These are phyloP conservation scores for Rhizopogon vesiculosus DNA, from an alignment of 768 basidiomycete genomes.

Conservation along the genomic window DNA sequence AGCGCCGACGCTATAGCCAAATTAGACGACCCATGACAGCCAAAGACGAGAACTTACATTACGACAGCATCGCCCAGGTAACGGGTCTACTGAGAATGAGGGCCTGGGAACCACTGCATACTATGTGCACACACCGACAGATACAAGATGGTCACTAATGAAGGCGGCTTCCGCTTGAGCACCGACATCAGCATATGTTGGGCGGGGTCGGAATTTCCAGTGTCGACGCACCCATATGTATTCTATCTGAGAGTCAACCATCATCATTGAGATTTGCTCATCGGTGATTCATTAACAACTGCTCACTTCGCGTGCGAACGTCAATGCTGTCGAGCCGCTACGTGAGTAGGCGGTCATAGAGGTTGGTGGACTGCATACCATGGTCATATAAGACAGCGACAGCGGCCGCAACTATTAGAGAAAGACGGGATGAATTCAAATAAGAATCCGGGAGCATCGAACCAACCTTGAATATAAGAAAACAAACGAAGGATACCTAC, in stretches of 20 bases:
- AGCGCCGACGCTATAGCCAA: not conserved
- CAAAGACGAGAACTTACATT: slow-evolving; percentile 13
- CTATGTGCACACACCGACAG: slow-evolving; percentile 14
- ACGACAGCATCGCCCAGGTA: slow-evolving; percentile 26
- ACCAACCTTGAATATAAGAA: slow-evolving; percentile 19
- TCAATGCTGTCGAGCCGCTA: slow-evolving; percentile 12
- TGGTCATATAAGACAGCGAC: slow-evolving; percentile 25
- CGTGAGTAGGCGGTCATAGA: not conserved
- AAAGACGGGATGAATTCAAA: slow-evolving; percentile 3
- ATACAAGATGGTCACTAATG: slow-evolving; percentile 22
- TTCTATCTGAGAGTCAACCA: slow-evolving; percentile 15
- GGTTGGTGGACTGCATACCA: slow-evolving; percentile 6
- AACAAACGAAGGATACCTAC: not conserved
- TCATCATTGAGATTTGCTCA: not conserved
- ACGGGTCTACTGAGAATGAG: slow-evolving; percentile 18
- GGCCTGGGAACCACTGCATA: not conserved
- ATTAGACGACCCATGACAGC: not conserved
- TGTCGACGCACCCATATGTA: slow-evolving; percentile 23
- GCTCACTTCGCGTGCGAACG: slow-evolving; percentile 24
- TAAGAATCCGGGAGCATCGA: not conserved
- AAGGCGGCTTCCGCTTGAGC: slow-evolving; percentile 19
- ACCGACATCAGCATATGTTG: not conserved
- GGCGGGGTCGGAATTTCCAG: not conserved
- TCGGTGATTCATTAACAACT: not conserved
- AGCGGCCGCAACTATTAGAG: slow-evolving; percentile 25